Evolutionary conservation across 1,284 basidiomycete species (phyloP).

Genomic region (Limonomyces culmigenus): DNA sequence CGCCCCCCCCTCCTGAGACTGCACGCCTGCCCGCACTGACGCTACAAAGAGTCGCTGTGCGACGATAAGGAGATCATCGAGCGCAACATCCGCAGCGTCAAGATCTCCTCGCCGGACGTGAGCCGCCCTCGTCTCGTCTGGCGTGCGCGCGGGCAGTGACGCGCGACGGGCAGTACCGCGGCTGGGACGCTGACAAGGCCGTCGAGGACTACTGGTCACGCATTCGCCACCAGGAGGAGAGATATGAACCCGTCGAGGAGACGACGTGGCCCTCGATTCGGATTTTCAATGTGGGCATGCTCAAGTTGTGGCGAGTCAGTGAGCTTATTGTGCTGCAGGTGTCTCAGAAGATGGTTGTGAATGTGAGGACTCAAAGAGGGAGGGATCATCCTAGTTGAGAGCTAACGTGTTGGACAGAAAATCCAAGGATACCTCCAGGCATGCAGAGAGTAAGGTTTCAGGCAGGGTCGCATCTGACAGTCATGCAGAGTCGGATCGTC

Average conservation of each 20-base stretch:
- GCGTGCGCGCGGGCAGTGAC: constrained; percentile 2
- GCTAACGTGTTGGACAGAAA: constrained; percentile 29
- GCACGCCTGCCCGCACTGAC: background rate
- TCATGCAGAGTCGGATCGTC: constrained; percentile 80
- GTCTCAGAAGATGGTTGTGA: constrained; percentile 86
- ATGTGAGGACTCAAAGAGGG: constrained; percentile 37
- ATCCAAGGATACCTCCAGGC: constrained; percentile 75
- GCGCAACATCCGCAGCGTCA: constrained; percentile 89
- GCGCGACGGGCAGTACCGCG: constrained; percentile 49
- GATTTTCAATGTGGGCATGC: constrained; percentile 69
- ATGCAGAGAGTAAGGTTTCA: background rate
- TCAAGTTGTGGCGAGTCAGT: too few relatives aligned
- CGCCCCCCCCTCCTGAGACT: too few relatives aligned
- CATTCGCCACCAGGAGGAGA: constrained; percentile 76
- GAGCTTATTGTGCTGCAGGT: constrained; percentile 27
- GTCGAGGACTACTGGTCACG: constrained; percentile 82
- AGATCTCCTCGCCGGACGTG: constrained; percentile 95
- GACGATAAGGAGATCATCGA: constrained; percentile 88
- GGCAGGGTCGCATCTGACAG: constrained; percentile 4
- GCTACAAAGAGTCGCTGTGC: constrained; percentile 57
- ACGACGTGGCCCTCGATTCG: constrained; percentile 86
- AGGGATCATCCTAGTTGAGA: background rate
- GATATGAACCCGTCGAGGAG: constrained; percentile 82
- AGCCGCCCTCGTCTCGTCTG: constrained; percentile 15
- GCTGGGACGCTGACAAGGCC: constrained; percentile 85